These are phyloP conservation scores for Heliophila coronopifolia DNA, from an alignment of 441 rosid genomes.

Conservation along the genomic window DNA sequence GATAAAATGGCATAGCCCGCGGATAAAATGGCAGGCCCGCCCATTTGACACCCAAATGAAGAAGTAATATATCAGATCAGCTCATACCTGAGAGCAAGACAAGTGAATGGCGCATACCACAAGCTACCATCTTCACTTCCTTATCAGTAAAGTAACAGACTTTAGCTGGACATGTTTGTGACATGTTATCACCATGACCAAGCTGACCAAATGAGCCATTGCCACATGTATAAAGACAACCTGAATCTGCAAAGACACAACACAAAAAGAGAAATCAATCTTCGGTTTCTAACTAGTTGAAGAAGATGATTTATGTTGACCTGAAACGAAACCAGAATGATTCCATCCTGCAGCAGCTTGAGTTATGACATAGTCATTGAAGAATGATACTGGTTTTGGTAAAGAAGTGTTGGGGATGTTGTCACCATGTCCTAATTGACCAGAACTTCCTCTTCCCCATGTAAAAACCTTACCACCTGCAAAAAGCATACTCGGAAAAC, in stretches of 20 bases:
- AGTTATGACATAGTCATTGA: conserved; percentile 34
- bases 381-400: conserved; percentile 42
- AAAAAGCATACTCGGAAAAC: neutral
- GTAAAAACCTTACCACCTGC: conserved; percentile 63
- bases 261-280: neutral
- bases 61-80: no score
- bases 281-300: neutral
- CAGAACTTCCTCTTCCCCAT: conserved; percentile 90
- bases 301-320: conserved; percentile 27
- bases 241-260: conserved; percentile 32
- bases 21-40: no score
- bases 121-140: conserved; percentile 53
- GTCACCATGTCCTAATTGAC: conserved; percentile 84
- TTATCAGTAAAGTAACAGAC: conserved; percentile 48
- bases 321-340: conserved; percentile 75
- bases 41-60: no score
- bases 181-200: conserved; percentile 63
- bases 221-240: conserved; percentile 67
- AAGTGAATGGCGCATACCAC: conserved; percentile 92
- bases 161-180: conserved; percentile 44
- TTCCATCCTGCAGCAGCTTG: conserved; percentile 83
- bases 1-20: no score
- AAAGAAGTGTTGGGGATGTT: conserved; percentile 26
- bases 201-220: conserved; percentile 91
- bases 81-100: conserved; percentile 60